Evolutionary conservation across 75 land plant genomes (phyloP), one percentile per base, ranked within the genome.

Genomic region (Pinus tabuliformis): DNA sequence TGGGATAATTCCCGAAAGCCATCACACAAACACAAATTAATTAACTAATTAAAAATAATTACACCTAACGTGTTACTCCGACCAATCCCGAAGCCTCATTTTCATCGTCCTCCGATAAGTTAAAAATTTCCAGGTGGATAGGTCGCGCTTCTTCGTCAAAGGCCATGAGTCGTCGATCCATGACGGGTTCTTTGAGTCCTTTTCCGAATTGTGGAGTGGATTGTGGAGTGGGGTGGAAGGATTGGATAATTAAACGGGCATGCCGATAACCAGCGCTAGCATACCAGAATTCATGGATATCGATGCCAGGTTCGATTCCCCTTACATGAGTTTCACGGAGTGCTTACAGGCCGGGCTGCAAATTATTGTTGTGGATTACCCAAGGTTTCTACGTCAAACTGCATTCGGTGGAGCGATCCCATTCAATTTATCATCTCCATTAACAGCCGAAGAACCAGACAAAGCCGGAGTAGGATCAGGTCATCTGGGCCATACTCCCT

Each of bases 311-410:
- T 59, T 79, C 60, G 76, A 76, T 57, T 21, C 76, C 15, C 21
- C 71, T 75, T 76, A 74, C 72, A 62, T 81, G 64, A 87, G 78
- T 77, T 85, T 88, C 72, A 77, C 78, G 16, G 79, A 88, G 49
- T 75, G 72, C 49, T 58, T 88, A 24, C 78, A 82, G 57, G 79
- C 77, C 20, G 59, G 75, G 2, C 1, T 73, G 20, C 21, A 18
- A 9, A 68, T 68, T 52, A 52, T 42, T n/a, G n/a, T 52, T 36
- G 7, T 39, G 22, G 68, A 64, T 4, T 68, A 68, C 9, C 42
- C 71, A 1, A n/a, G 71, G 52, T 18, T 52, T 66, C 78, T 39
- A 28, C 21, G 14, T 12, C 37, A 56, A 82, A 86, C 56, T 73
- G 70, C 63, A 65, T 57, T 57, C 26, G 70, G 6, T 70, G 78